phyloP scores from a whole-genome alignment of 768 basidiomycete species.

The Lactarius sp. region DNA sequence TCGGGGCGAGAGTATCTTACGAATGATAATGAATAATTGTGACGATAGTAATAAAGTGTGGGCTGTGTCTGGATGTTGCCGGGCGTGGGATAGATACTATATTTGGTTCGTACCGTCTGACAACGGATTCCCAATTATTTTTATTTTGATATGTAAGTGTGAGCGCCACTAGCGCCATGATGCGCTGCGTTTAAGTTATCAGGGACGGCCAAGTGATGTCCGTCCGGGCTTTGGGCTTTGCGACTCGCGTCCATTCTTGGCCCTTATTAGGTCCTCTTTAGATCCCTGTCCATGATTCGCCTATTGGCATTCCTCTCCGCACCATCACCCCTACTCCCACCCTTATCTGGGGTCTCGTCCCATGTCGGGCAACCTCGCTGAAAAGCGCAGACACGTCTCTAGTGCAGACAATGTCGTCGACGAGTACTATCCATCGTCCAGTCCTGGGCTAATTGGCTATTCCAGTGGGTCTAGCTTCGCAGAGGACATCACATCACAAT shows the following conservation, averaged over 20 bases:
- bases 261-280: background rate
- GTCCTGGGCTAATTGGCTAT: background rate
- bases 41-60: background rate
- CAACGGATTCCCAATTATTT: too few species aligned
- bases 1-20: background rate
- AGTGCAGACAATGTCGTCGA: background rate
- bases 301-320: background rate
- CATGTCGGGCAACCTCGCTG: constrained; percentile 13
- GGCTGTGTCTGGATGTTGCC: too few species aligned
- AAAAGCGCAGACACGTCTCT: constrained; percentile 7
- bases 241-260: background rate
- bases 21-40: constrained; percentile 10
- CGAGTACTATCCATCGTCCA: background rate
- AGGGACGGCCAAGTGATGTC: too few species aligned
- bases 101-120: too few species aligned
- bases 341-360: constrained; percentile 10
- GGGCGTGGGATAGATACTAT: background rate
- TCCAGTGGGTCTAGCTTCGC: constrained; percentile 8
- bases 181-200: too few species aligned
- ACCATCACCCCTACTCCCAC: background rate
- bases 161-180: too few species aligned
- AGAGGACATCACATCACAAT: constrained; percentile 5
- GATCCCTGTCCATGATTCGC: constrained; percentile 3
- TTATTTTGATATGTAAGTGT: too few species aligned
- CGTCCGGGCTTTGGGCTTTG: background rate